Evolutionary conservation across 108 stramenopile species (phyloP).

Genomic region (Cyclotella cryptica): DNA sequence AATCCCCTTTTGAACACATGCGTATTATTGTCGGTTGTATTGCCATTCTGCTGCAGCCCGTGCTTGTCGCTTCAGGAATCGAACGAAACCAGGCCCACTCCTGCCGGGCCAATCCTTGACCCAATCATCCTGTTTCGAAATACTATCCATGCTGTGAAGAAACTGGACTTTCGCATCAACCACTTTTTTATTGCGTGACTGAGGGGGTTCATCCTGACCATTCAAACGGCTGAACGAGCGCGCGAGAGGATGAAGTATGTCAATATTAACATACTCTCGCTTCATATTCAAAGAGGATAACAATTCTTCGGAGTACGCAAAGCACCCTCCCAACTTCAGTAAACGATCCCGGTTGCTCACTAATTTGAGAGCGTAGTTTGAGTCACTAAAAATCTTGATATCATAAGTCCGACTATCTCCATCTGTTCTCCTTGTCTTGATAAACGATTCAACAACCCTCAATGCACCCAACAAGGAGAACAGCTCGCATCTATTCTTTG

Average conservation of each 20-base stretch:
- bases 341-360: slow-evolving; percentile 38
- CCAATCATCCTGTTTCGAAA: background rate
- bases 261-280: slow-evolving; percentile 40
- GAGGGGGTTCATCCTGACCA: slow-evolving; percentile 29
- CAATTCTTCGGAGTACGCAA: slow-evolving; percentile 36
- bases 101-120: background rate
- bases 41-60: slow-evolving; percentile 52
- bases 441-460: slow-evolving; percentile 40
- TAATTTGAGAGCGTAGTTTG: slow-evolving; percentile 57
- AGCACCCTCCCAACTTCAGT: slow-evolving; percentile 40
- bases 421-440: slow-evolving; percentile 23
- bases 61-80: slow-evolving; percentile 29
- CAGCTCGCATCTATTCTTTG: slow-evolving; percentile 55
- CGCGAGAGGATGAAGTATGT: slow-evolving; percentile 59
- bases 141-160: slow-evolving; percentile 35
- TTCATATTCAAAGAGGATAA: slow-evolving; percentile 28
- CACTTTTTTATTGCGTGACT: slow-evolving; percentile 27
- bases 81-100: slow-evolving; percentile 8
- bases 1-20: background rate
- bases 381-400: slow-evolving; percentile 57
- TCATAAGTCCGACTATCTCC: slow-evolving; percentile 21
- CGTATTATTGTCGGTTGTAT: slow-evolving; percentile 30
- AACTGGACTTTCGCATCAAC: slow-evolving; percentile 39
- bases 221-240: slow-evolving; percentile 52
- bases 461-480: slow-evolving; percentile 55